Evolutionary conservation across 352 stramenopile species (phyloP), one percentile per base, ranked within the genome.

Genomic region (Phytophthora fragariaefolia): DNA sequence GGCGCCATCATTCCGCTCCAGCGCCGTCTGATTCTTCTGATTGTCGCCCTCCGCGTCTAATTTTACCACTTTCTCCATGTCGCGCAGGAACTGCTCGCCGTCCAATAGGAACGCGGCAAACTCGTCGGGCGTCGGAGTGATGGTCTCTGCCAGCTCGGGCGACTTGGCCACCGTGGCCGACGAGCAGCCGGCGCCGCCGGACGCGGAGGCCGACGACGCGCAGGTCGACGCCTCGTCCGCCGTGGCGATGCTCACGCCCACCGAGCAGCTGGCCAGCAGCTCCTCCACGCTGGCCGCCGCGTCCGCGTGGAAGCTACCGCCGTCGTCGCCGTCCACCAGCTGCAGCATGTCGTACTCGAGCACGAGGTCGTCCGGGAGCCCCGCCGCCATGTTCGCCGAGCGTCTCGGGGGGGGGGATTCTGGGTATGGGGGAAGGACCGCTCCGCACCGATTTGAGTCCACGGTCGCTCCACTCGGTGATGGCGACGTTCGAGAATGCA

Each of bases 31-130:
- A 72, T 62, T 36, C 30, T 61, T 62, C 52, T 63, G 57, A 59
- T 58, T 63, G 40, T 65, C 53, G 18, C 2, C 17, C 24, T 74
- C 59, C 23, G 68, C 62, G 32, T 85, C 76, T 32, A 88, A 47
- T 51, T 74, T 73, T 49, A 80, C 76, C 42, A 80, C 72, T 42
- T 83, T 80, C 46, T 86, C 78, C 73, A 86, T 79, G 27, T 86
- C 75, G 22, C 69, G 58, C 12, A 90, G 48, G 57, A 90, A 84
- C n/a, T 84, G 71, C 49, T 90, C 83, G 27, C 74, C 69, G 58
- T 86, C 76, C 60, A 89, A 66, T 56, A 90, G 38, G 18, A 91
- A 83, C 1, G 74, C 79, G 26, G 73, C 55, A 42, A 83, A 60
- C 5, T 84, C 76, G 53, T 83, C 69, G n/a, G n/a, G n/a, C n/a